phyloP scores from a whole-genome alignment of 2,329 filamentous ascomycete genomes.

The Clathrospora elynae region DNA sequence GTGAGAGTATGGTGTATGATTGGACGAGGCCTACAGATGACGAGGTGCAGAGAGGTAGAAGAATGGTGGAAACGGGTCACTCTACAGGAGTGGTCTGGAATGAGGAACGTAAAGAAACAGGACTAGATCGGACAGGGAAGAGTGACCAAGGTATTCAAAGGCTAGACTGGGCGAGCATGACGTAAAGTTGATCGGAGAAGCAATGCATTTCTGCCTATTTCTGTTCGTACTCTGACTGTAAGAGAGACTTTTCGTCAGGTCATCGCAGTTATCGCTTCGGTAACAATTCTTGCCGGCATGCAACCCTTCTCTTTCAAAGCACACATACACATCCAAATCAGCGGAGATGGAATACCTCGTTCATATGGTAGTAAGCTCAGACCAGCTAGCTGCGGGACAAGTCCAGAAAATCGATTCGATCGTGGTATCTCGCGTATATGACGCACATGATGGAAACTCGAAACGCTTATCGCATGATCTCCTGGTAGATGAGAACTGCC shows the following conservation, averaged over 20 bases:
- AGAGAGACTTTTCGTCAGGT: conserved; percentile 11
- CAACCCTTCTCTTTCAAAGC: conserved; percentile 13
- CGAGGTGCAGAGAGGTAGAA: not conserved
- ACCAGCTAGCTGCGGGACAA: conserved; percentile 30
- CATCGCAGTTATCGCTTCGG: conserved; percentile 8
- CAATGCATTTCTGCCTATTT: conserved; percentile 17
- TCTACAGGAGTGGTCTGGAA: conserved; percentile 2
- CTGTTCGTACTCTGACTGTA: conserved; percentile 18
- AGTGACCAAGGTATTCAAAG: not conserved
- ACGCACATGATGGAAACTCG: conserved; percentile 17
- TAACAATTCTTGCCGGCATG: conserved; percentile 5
- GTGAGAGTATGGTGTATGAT: conserved; percentile 6
- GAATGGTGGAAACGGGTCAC: not conserved
- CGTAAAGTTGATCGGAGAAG: conserved; percentile 10
- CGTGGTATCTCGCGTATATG: conserved; percentile 32
- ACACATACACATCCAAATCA: conserved; percentile 23
- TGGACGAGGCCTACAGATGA: conserved; percentile 9
- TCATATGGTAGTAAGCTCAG: conserved; percentile 28
- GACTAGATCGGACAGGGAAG: not conserved
- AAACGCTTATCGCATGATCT: conserved; percentile 76
- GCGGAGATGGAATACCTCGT: conserved; percentile 16
- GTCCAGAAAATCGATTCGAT: conserved; percentile 24
- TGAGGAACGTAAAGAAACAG: not conserved
- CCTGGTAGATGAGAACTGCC: conserved; percentile 85
- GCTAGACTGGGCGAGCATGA: conserved; percentile 3